Percentiles rank a stretch among this genome's conserved stretches.
phyloP scores from a whole-genome alignment of 2,329 filamentous ascomycete species.

The Penicillium corylophilum region DNA sequence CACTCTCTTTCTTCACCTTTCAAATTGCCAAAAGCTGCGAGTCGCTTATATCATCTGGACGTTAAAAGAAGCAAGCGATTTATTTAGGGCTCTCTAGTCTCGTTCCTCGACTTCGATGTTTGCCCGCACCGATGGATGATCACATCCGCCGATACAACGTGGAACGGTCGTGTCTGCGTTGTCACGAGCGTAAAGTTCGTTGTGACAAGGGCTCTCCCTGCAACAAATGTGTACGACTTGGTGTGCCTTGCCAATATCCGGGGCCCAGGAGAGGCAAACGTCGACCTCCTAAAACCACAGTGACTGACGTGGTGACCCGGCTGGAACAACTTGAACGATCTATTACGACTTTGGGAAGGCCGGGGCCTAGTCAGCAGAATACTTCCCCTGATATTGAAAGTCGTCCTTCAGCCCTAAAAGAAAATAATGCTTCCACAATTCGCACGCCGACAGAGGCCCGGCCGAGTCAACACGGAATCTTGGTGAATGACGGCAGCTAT shows the following conservation, averaged over 20 bases:
- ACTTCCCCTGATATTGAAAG: not conserved
- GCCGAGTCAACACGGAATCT: conserved; percentile 13
- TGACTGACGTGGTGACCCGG: conserved; percentile 20
- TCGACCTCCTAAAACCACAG: conserved; percentile 16
- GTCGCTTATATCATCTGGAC: not conserved
- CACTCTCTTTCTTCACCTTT: too few relatives aligned
- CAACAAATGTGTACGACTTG: conserved; percentile 20
- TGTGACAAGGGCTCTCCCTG: conserved; percentile 28
- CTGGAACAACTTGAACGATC: conserved; percentile 26
- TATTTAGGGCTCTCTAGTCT: not conserved
- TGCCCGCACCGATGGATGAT: conserved; percentile 9
- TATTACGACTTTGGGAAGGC: conserved; percentile 13
- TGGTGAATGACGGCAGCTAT: conserved; percentile 28
- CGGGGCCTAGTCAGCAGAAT: not conserved
- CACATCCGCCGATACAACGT: conserved; percentile 25
- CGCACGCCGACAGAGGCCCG: not conserved
- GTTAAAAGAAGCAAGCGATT: not conserved
- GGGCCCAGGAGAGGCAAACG: conserved; percentile 22
- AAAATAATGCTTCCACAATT: not conserved
- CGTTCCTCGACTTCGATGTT: not conserved
- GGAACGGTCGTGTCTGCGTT: conserved; percentile 30
- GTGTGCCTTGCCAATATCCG: conserved; percentile 25
- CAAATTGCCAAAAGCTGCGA: not conserved
- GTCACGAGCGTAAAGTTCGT: conserved; percentile 30
- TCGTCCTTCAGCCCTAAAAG: not conserved